Percentiles rank a stretch among this genome's conserved stretches.
phyloP scores from a whole-genome alignment of 1,284 basidiomycete species.

The Sphagnurus paluster region DNA sequence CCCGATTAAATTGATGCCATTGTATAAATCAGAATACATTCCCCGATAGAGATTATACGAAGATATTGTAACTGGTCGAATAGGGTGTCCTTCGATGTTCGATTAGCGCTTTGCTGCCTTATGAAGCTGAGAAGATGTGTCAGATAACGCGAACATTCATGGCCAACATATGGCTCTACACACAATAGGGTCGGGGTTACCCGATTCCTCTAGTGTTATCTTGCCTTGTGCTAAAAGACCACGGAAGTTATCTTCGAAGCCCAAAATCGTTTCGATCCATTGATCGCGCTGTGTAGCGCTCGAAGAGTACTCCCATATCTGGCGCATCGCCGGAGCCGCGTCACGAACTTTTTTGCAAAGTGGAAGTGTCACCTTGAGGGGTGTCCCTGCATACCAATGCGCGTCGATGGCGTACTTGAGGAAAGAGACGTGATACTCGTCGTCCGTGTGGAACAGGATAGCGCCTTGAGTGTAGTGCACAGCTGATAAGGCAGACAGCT shows the following conservation, averaged over 20 bases:
- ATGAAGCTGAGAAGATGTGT: no score
- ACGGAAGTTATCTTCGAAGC: slow-evolving; percentile 17
- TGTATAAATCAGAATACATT: no score
- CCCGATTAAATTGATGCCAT: no score
- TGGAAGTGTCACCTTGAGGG: slow-evolving; percentile 23
- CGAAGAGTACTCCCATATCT: slow-evolving; percentile 28
- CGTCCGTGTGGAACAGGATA: slow-evolving; percentile 29
- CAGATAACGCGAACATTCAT: no score
- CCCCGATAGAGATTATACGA: no score
- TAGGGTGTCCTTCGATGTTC: no score
- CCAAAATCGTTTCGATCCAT: slow-evolving; percentile 13
- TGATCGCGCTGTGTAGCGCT: slow-evolving; percentile 14
- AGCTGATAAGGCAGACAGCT: slow-evolving; percentile 19
- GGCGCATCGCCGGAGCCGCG: slow-evolving; percentile 23
- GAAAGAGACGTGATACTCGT: slow-evolving; percentile 31
- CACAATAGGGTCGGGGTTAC: slow-evolving; percentile 4
- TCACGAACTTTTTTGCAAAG: slow-evolving; percentile 24
- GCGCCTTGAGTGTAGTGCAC: slow-evolving; percentile 29
- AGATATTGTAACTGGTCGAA: no score
- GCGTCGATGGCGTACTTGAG: slow-evolving; percentile 28
- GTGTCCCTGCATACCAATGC: slow-evolving; percentile 20
- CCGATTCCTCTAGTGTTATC: slow-evolving; percentile 13
- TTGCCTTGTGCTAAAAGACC: slow-evolving; percentile 12
- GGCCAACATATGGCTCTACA: no score
- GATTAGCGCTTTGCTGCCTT: no score